Percentiles rank a stretch among this genome's conserved stretches.
phyloP scores from a whole-genome alignment of 495 filamentous ascomycete species.

The Aspergillus heteromorphus region DNA sequence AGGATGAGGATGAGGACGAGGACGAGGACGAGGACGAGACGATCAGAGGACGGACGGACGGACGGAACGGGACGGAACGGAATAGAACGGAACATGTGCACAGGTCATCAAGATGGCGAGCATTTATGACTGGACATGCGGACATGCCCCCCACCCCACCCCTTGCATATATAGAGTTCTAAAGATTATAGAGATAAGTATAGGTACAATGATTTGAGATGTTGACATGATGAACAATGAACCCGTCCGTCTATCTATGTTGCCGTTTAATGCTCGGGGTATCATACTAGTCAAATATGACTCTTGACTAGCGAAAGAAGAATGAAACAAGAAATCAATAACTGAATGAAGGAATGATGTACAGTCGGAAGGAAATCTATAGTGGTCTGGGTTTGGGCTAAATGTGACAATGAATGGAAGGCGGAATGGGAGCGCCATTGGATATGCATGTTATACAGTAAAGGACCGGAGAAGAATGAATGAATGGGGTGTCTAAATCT shows the following conservation, averaged over 20 bases:
- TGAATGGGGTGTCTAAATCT: slow-evolving; percentile 1
- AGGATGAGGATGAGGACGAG: too few species aligned
- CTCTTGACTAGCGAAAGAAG: too few species aligned
- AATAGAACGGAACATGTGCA: too few species aligned
- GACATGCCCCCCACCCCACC: too few species aligned
- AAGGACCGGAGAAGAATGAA: neutral
- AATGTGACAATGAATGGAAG: neutral
- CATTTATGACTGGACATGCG: neutral
- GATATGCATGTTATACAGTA: neutral
- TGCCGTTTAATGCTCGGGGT: neutral
- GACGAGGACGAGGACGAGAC: too few species aligned
- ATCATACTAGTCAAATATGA: neutral
- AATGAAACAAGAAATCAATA: too few species aligned
- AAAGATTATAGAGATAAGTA: neutral
- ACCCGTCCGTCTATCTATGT: neutral
- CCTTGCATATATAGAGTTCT: slow-evolving; percentile 2
- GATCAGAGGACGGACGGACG: neutral
- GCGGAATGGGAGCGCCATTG: neutral
- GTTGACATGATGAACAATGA: neutral
- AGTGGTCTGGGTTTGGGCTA: neutral
- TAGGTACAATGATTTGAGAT: neutral
- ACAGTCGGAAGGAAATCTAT: neutral
- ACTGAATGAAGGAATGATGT: neutral
- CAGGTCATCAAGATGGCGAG: neutral
- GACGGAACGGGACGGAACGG: neutral